Conservation (phyloP, 2,329 filamentous ascomycete species). For the Trichoderma sp. region DNA sequence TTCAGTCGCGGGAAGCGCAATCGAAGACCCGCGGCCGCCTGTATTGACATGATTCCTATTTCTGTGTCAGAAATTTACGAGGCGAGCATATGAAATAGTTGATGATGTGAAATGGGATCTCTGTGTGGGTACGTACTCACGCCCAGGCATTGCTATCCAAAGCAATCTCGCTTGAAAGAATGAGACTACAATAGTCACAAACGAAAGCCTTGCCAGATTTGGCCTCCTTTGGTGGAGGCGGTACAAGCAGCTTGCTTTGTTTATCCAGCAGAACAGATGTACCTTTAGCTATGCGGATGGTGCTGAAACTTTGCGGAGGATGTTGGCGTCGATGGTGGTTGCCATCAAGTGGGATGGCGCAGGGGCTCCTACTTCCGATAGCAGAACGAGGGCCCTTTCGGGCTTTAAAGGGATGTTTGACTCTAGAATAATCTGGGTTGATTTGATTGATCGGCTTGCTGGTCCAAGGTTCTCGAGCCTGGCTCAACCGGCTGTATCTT, state of each 20-base stretch:
- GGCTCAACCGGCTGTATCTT: neutral
- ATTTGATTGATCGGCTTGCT: neutral
- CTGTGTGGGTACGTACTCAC: neutral
- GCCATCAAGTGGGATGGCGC: neutral
- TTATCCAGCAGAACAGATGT: neutral
- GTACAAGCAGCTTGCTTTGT: neutral
- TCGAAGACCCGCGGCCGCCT: neutral
- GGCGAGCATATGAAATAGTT: neutral
- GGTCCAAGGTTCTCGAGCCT: neutral
- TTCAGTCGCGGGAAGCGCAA: neutral
- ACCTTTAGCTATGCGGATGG: neutral
- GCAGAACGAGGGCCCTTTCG: neutral
- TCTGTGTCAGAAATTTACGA: neutral
- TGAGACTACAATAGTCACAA: neutral
- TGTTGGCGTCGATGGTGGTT: neutral
- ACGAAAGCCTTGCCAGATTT: neutral
- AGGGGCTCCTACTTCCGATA: neutral
- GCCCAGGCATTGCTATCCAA: neutral
- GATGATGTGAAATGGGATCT: neutral
- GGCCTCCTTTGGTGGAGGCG: neutral
- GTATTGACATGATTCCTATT: too few species aligned
- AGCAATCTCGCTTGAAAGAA: neutral
- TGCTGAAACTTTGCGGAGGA: neutral
- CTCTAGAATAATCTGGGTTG: fast-evolving
- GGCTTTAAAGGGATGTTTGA: neutral